Evolutionary conservation across 306 rosid genomes (phyloP).

Genomic region (Ceratonia siliqua): DNA sequence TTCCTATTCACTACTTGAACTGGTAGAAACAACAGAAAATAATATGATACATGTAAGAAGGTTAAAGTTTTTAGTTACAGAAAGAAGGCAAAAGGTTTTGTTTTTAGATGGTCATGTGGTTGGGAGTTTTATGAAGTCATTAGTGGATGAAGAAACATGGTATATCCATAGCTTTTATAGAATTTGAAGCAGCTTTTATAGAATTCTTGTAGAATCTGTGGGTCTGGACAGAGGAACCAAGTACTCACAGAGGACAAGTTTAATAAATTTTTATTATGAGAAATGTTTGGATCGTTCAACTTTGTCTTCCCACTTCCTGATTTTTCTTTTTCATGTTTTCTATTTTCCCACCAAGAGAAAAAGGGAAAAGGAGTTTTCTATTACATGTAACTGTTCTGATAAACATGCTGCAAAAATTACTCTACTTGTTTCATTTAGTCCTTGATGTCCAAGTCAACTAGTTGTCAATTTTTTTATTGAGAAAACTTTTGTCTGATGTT

Average conservation of each 20-base stretch:
- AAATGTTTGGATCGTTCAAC: not conserved
- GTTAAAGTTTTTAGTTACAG: slow-evolving; percentile 24
- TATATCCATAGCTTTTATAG: not conserved
- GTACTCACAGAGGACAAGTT: not conserved
- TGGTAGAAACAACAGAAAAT: slow-evolving; percentile 27
- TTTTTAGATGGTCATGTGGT: no score
- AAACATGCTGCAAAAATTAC: no score
- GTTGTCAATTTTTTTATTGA: no score
- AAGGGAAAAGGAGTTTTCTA: no score
- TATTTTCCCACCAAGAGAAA: no score
- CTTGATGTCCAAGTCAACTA: no score
- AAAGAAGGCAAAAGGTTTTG: slow-evolving; percentile 10
- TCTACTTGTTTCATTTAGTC: no score
- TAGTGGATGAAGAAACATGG: not conserved
- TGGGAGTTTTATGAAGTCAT: not conserved
- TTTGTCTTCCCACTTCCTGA: no score
- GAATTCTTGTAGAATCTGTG: no score
- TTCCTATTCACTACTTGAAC: not conserved
- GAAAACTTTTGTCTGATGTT: no score
- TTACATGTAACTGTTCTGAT: no score
- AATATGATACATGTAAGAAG: slow-evolving; percentile 29
- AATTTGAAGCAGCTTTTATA: not conserved
- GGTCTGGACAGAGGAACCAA: not conserved
- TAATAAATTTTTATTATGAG: not conserved
- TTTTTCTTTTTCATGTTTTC: no score